Base-by-base conservation (phyloP, 768 basidiomycete species). In the Naganishia vaughanmartiniae region DNA sequence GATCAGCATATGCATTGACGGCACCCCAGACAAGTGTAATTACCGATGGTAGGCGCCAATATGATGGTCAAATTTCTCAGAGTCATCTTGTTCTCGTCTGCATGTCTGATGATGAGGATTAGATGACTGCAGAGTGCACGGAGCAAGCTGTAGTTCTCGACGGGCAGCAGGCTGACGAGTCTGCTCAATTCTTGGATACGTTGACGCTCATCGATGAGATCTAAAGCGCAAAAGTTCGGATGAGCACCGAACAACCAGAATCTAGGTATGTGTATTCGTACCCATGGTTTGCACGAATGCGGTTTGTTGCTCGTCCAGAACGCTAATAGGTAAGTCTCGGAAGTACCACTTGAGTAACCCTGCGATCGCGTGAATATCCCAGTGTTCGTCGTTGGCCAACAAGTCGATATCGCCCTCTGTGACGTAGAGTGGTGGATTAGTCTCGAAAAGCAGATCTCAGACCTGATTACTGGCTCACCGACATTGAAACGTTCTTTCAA, bases 291-390 rank as follows among this genome's bases (percentile, higher is more conserved):
- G 97, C 93, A 68, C 90, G 97, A 99, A 74, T 86, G 86, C 78
- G 91, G 60, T 84, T 80, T 99, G 95, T 54, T 95, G 86, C 56
- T 97, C 93, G 66, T 90, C 87, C 21, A 95, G 97, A 31, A 99
- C 85, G 70, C 98, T 89, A 76, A 92, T 94, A 54, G 96, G 95
- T 36, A 99, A 83, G 75, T 99, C 96, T 70, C 96, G 89, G 75
- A 99, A 83, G 83, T 89, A 99, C 66, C 87, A 87, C 83, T 99
- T 99, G 71, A 99, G 84, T 72, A 99, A 84, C 4, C 95, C 96
- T 58, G 96, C 90, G 72, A 99, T 91, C 45, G 96, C 96, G 80
- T 99, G 94, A 54, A 92, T 93, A 83, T 99, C 96, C 90, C 92
- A 96, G 76, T 89, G 91, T 77, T 96, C 94, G 79, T 93, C 91